Evolutionary conservation across 495 filamentous ascomycete genomes (phyloP).

Genomic region (Penicillium odoratum): DNA sequence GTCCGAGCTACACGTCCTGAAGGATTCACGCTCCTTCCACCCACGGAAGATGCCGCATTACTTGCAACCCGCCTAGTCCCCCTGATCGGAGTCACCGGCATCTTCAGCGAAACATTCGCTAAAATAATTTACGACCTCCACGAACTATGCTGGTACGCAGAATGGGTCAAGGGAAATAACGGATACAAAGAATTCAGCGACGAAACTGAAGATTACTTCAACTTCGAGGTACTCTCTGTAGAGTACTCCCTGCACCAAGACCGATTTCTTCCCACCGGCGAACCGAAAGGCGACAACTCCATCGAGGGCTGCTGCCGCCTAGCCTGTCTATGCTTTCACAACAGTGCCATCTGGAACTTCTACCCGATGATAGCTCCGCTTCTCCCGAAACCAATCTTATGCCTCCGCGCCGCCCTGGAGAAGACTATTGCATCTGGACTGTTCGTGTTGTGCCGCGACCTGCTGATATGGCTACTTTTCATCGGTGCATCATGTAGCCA

Average conservation of each 20-base stretch:
- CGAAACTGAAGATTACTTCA: slow-evolving; percentile 47
- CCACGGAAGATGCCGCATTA: slow-evolving; percentile 35
- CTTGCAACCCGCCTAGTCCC: slow-evolving; percentile 39
- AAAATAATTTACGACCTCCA: slow-evolving; percentile 40
- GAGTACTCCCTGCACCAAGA: slow-evolving; percentile 46
- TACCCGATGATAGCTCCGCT: slow-evolving; percentile 43
- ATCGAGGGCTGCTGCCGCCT: slow-evolving; percentile 48
- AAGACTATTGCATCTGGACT: slow-evolving; percentile 36
- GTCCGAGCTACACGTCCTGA: slow-evolving; percentile 40
- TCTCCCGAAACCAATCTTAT: slow-evolving; percentile 40
- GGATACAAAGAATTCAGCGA: slow-evolving; percentile 38
- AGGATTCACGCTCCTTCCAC: slow-evolving; percentile 35
- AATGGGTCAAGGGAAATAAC: slow-evolving; percentile 40
- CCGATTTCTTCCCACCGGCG: slow-evolving; percentile 61
- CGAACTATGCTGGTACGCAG: slow-evolving; percentile 44
- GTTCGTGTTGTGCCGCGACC: slow-evolving; percentile 38
- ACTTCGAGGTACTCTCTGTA: slow-evolving; percentile 45
- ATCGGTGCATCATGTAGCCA: slow-evolving; percentile 40
- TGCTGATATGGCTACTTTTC: slow-evolving; percentile 46
- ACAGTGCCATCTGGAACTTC: slow-evolving; percentile 48
- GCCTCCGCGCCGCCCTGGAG: slow-evolving; percentile 39
- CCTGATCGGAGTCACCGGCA: slow-evolving; percentile 40
- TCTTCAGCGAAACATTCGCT: slow-evolving; percentile 37
- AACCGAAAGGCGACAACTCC: slow-evolving; percentile 53
- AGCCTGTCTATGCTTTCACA: slow-evolving; percentile 47